Evolutionary conservation across 208 protist genomes (phyloP), one percentile per base, ranked within the genome.

Genomic region (Phytomonas sp.): DNA sequence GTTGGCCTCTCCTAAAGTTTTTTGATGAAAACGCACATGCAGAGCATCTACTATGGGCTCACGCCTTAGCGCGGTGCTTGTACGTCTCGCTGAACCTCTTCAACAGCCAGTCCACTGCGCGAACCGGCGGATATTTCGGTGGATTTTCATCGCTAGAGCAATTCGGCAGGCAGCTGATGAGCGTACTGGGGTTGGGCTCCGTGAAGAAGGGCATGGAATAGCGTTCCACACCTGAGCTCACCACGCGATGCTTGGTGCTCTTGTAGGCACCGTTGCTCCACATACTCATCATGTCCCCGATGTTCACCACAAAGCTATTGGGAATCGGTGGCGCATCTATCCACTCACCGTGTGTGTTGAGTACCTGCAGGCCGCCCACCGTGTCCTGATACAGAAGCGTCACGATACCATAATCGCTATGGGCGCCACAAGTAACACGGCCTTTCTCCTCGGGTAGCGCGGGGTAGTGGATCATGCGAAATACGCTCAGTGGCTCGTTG

Each of bases 241-340:
- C 43, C 30, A 92, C 89, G 36, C 87, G 83, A 77, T 95, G 89
- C 31, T 72, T 73, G 0, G 85, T 92, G 67, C 81, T 87, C 72
- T 81, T 82, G 80, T 91, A 92, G 62, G 76, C 78, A 26, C 75
- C 79, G 75, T 89, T 90, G 72, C 85, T 95, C 87, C 83, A 90
- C 81, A 87, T 87, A 43, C 75, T 73, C 80, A 95, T 88, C 89
- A 95, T 95, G 74, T 95, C 89, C 9, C 89, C 89, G 71, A 94
- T 92, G 76, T 94, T 94, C 37, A 94, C 85, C 43, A 92, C 86
- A 64, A 85, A 91, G 40, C 84, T 88, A 37, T 75, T 80, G 46
- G 72, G 61, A n/a, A 94, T 37, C 30, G 80, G 73, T 23, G 83
- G 75, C 26, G 73, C 89, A 46, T 82, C 74, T 28, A 92, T 81